Evolutionary conservation across 441 rosid species (phyloP).

Genomic region (Adansonia rubrostipa): DNA sequence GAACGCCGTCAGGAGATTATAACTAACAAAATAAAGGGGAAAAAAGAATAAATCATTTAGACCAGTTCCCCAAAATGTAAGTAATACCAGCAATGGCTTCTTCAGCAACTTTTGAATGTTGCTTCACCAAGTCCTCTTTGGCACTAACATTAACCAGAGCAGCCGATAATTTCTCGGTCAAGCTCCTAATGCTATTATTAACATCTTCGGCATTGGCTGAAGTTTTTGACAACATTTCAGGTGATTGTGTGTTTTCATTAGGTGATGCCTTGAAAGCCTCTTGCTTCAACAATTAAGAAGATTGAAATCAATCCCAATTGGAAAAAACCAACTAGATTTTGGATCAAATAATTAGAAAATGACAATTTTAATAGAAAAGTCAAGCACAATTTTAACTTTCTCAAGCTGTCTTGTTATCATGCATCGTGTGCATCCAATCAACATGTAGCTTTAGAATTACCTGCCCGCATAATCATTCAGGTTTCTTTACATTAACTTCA

Average conservation of each 20-base stretch:
- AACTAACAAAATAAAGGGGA: neutral
- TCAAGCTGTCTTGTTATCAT: neutral
- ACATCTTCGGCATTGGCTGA: conserved; percentile 43
- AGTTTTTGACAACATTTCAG: conserved; percentile 55
- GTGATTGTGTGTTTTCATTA: conserved; percentile 46
- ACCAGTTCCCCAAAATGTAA: neutral
- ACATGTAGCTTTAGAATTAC: neutral
- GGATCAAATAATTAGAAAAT: too few species aligned
- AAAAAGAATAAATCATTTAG: neutral
- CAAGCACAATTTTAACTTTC: too few species aligned
- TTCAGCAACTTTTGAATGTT: conserved; percentile 91
- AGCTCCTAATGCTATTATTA: conserved; percentile 41
- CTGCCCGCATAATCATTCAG: neutral
- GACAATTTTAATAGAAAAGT: too few species aligned
- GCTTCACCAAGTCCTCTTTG: conserved; percentile 88
- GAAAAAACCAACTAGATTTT: too few species aligned
- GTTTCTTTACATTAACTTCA: neutral
- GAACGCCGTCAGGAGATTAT: neutral
- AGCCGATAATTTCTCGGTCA: conserved; percentile 79
- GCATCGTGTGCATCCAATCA: neutral
- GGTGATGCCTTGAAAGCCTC: conserved; percentile 64
- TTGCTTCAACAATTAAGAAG: conserved; percentile 40
- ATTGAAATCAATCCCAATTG: neutral
- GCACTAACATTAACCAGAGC: conserved; percentile 84
- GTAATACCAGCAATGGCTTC: conserved; percentile 91